Base-by-base conservation (phyloP, 768 basidiomycete species). In the Auriscalpium vulgare region DNA sequence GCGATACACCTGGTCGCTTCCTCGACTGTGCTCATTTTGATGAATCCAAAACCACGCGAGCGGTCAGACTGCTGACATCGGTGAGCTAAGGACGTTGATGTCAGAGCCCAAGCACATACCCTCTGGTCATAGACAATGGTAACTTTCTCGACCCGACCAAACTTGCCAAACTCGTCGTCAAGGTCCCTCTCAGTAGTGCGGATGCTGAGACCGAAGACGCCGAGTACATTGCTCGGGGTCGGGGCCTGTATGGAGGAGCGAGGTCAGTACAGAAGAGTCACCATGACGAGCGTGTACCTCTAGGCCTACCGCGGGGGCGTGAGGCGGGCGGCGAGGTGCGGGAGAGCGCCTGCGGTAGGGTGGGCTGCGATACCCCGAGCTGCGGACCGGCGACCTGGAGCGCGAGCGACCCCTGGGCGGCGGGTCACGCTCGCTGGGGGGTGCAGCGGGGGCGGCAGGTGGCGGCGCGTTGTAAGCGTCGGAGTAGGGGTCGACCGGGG, bases 171-270 rank as follows among this genome's bases (percentile, higher is more conserved):
- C 70, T 97, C 94, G 61, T 95, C 91, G 62, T 97, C 92, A 49
- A 99, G 75, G 68, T 98, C 95, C 44, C 89, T 82, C 67, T 99
- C 95, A 54, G 85, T 81, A 4, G 95, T 97, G 54, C 95, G 83
- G 55, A 99, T 95, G 64, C 92, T 95, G 44, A 98, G 74, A n/a
- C 95, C 95, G 62, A 98, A 99, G n/a, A 97, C 93, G 56, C 95
- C 95, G 59, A 99, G 78, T 36, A 95, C 93, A 58, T 79, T 85
- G 63, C 88, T 87, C 19, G 93, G 89, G 69, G 86, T 87, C 50
- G 91, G 91, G 63, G 87, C 88, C 89, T 91, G 80, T 60, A 68
- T 66, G 45, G 56, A 68, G 80, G 59, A 79, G 74, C 55, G 69
- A 56, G 59, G 62, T 44, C 59, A 56, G 56, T 51, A 64, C 56